A percentile compares a stretch with the other conserved stretches of the same genome.
phyloP scores from a whole-genome alignment of 495 filamentous ascomycete species.

The Xylaria grammica region DNA sequence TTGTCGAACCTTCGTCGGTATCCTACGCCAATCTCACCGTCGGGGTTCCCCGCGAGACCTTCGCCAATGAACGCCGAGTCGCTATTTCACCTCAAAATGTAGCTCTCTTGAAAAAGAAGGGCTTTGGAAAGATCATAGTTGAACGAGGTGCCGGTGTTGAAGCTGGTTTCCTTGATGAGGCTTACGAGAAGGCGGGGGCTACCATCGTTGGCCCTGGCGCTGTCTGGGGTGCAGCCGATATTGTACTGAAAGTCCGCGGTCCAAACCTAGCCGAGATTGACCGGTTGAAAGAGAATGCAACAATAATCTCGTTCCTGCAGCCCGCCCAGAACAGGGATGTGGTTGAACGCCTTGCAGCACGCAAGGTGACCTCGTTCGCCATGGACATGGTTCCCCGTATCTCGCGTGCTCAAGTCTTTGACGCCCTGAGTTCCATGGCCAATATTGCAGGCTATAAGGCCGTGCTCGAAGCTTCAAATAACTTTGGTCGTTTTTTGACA shows the following conservation, averaged over 20 bases:
- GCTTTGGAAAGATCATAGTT: constrained; percentile 72
- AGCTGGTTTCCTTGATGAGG: constrained; percentile 73
- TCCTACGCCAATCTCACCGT: constrained; percentile 72
- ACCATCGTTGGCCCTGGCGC: constrained; percentile 65
- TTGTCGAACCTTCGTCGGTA: constrained; percentile 53
- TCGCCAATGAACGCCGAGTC: constrained; percentile 74
- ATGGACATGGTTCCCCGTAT: constrained; percentile 88
- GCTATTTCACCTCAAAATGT: constrained; percentile 83
- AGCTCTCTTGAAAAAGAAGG: constrained; percentile 75
- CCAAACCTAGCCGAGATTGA: constrained; percentile 69
- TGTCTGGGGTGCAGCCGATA: constrained; percentile 72
- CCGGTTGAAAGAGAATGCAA: constrained; percentile 64
- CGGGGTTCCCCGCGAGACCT: constrained; percentile 73
- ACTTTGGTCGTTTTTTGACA: constrained; percentile 80
- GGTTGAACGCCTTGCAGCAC: constrained; percentile 68
- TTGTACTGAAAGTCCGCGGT: constrained; percentile 78
- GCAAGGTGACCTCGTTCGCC: constrained; percentile 71
- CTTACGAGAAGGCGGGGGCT: constrained; percentile 73
- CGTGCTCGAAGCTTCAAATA: constrained; percentile 80
- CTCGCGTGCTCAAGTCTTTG: constrained; percentile 79
- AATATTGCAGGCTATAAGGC: constrained; percentile 90
- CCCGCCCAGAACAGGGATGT: constrained; percentile 72
- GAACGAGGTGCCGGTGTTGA: constrained; percentile 75
- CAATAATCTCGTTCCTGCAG: constrained; percentile 76
- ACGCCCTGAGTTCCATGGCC: constrained; percentile 83